Evolutionary conservation across 805 yeast species (phyloP), one percentile per base, ranked within the genome.

Genomic region (Candida germanica): DNA sequence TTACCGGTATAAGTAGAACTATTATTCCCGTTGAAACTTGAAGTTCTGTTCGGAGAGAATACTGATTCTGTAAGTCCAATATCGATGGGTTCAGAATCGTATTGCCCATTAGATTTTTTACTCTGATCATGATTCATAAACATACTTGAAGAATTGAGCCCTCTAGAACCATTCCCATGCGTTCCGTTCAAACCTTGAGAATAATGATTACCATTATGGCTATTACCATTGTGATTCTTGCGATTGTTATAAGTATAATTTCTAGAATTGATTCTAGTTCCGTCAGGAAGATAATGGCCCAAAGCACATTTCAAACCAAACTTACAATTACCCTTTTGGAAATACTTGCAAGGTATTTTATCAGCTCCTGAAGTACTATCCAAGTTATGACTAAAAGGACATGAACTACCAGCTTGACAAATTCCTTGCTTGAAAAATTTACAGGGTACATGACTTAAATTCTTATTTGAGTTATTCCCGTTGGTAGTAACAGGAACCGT

Each of bases 291-390:
- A 39, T 85, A 73, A 61, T 91, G 98, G 5, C 95, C 95, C 51
- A 91, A 74, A 1, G 96, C 98, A 66, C 98, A 91, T 53, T 88
- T 89, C 34, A 77, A 67, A 3, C 98, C 98, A 59, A 91, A 91
- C 62, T 88, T 88, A 62, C 98, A 91, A 54, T 88, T 87, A n/a
- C 98, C 98, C 63, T 86, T 86, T 52, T 84, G 93, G 59, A 87
- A 91, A 61, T 89, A 91, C 68, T 88, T 89, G 71, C 98, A 91
- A 5, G 89, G 87, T 28, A 73, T 66, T 30, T 70, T 60, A 32
- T 74, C 80, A n/a, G 71, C 70, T 20, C 64, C 66, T 23, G 66
- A 61, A n/a, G 70, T 56, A 4, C 74, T 68, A 37, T 81, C 84
- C 34, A 77, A 54, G 31, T 83, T 71, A 57, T 91, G 98, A 22